phyloP scores from a whole-genome alignment of 73 alveolate species.

The Uronychia setigera region DNA sequence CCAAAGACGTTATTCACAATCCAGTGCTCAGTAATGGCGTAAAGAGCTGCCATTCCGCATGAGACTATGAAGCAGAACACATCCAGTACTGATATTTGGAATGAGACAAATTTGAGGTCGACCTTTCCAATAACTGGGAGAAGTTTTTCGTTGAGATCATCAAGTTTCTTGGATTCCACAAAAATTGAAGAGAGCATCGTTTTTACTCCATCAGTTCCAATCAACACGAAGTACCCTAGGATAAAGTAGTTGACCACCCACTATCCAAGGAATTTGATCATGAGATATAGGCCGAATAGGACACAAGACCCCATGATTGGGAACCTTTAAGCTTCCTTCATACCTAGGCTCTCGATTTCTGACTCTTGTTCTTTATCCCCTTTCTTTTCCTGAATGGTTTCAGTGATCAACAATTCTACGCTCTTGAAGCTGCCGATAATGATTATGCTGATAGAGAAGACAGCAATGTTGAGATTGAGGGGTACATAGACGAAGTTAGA shows the following conservation, averaged over 20 bases:
- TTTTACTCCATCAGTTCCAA: conserved; percentile 75
- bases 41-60: conserved; percentile 48
- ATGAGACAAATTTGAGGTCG: conserved; percentile 39
- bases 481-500: conserved; percentile 15
- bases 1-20: conserved; percentile 91
- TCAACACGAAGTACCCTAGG: conserved; percentile 76
- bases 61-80: conserved; percentile 63
- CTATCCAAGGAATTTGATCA: conserved; percentile 81
- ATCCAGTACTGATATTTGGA: conserved; percentile 60
- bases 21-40: conserved; percentile 83
- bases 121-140: conserved; percentile 20
- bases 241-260: conserved; percentile 76
- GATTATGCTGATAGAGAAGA: conserved; percentile 35
- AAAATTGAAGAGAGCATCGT: conserved; percentile 40
- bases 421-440: conserved; percentile 40
- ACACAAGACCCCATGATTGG: conserved; percentile 90
- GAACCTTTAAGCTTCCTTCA: conserved; percentile 89
- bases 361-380: conserved; percentile 73
- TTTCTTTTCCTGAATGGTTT: conserved; percentile 43
- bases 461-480: conserved; percentile 36
- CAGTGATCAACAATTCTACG: conserved; percentile 25
- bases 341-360: conserved; percentile 78
- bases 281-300: conserved; percentile 80
- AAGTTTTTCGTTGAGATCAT: conserved; percentile 14
- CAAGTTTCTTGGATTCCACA: background rate